Evolutionary conservation across 371 early-diverging fungal genomes (phyloP).

Genomic region (Rhizopus microsporus): DNA sequence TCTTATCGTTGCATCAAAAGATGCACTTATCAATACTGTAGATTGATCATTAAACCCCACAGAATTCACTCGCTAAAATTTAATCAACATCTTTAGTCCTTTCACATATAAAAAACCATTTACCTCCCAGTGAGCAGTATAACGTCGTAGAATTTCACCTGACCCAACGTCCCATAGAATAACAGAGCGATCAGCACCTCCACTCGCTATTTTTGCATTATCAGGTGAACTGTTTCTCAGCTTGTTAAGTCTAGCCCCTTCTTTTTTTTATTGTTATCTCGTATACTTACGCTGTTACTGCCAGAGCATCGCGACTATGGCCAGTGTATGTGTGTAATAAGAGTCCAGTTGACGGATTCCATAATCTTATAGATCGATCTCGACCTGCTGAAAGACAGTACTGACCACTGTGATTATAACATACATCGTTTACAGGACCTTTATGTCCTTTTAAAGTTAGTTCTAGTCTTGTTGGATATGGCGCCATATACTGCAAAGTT

Average conservation of each 20-base stretch:
- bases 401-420: slow-evolving; percentile 69
- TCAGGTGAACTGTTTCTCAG: slow-evolving; percentile 65
- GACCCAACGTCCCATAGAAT: slow-evolving; percentile 87
- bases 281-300: slow-evolving; percentile 62
- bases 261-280: not conserved
- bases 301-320: slow-evolving; percentile 86
- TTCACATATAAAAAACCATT: not conserved
- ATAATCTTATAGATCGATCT: slow-evolving; percentile 76
- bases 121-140: slow-evolving; percentile 83
- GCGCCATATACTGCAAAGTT: slow-evolving; percentile 19
- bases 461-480: slow-evolving; percentile 39
- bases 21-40: slow-evolving; percentile 81
- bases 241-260: no score
- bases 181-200: slow-evolving; percentile 81
- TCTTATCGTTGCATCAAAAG: slow-evolving; percentile 88
- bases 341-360: slow-evolving; percentile 74
- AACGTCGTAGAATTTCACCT: slow-evolving; percentile 71
- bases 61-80: slow-evolving; percentile 70
- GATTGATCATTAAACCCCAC: slow-evolving; percentile 82
- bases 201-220: slow-evolving; percentile 80
- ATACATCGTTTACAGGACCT: slow-evolving; percentile 66
- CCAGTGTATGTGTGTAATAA: slow-evolving; percentile 76
- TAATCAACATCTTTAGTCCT: not conserved
- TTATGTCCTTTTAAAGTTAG: slow-evolving; percentile 59
- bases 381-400: slow-evolving; percentile 80